Conservation (phyloP, 1,284 basidiomycete genomes). For the Microbotryum intermedium region DNA sequence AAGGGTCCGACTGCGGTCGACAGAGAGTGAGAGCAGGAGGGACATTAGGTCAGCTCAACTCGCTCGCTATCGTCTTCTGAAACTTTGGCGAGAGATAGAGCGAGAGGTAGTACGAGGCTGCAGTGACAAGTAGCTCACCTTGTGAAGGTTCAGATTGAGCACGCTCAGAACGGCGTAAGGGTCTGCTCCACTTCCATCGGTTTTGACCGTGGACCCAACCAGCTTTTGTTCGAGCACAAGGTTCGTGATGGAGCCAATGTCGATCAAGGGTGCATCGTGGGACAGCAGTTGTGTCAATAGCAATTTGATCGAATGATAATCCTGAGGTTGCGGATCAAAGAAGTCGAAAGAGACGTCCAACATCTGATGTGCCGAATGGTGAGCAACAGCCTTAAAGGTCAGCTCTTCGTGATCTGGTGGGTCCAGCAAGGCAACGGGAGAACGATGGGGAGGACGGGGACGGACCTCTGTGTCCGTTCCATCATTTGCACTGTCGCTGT, state of each 20-base stretch:
- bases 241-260: slow-evolving; percentile 64
- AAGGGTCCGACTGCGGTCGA: slow-evolving; percentile 60
- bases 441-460: too few species aligned
- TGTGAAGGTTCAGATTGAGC: slow-evolving; percentile 67
- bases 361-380: slow-evolving; percentile 37
- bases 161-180: slow-evolving; percentile 56
- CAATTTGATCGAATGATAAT: slow-evolving; percentile 77
- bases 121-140: slow-evolving; percentile 44
- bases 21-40: neutral
- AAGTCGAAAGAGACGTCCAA: slow-evolving; percentile 87
- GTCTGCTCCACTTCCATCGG: slow-evolving; percentile 52
- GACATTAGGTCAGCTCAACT: too few species aligned
- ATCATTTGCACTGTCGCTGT: too few species aligned
- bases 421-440: too few species aligned
- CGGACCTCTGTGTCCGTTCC: too few species aligned
- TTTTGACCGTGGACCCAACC: slow-evolving; percentile 84
- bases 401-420: too few species aligned
- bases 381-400: too few species aligned
- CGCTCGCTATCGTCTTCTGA: neutral
- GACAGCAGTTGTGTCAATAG: slow-evolving; percentile 72
- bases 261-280: slow-evolving; percentile 63
- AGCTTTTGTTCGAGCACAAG: slow-evolving; percentile 62
- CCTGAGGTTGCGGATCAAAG: slow-evolving; percentile 71
- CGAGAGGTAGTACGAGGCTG: neutral
- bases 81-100: neutral